Evolutionary conservation across 257 asterid genomes (phyloP).

Genomic region (Solanum gracilifrons): DNA sequence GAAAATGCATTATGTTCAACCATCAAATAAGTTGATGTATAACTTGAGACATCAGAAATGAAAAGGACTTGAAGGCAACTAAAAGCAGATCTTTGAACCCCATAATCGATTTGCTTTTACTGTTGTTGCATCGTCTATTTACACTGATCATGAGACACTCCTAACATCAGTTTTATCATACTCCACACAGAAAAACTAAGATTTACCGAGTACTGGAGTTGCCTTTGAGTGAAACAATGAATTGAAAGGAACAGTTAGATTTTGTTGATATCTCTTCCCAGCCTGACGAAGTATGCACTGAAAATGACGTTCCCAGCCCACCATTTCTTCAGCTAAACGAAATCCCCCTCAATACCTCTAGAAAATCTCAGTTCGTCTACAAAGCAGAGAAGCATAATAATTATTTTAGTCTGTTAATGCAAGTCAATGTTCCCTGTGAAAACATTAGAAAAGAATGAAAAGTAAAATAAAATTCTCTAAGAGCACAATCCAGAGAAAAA

Average conservation of each 20-base stretch:
- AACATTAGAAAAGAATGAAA: background rate
- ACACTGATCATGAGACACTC: background rate
- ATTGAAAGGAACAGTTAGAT: constrained; percentile 23
- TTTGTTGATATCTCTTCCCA: constrained; percentile 42
- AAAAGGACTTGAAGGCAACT: background rate
- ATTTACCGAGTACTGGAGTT: constrained; percentile 43
- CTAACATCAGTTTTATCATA: background rate
- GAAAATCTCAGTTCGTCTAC: background rate
- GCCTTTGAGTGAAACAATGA: constrained; percentile 42
- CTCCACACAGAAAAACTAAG: background rate
- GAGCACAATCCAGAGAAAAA: background rate
- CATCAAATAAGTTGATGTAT: background rate
- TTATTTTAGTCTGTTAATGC: background rate
- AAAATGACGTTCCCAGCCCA: constrained; percentile 66
- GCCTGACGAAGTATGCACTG: constrained; percentile 53
- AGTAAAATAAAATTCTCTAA: background rate
- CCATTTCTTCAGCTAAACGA: constrained; percentile 29
- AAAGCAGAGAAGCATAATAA: background rate
- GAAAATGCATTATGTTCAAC: constrained; percentile 2
- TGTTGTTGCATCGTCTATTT: background rate
- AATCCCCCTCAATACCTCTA: background rate
- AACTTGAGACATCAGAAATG: background rate
- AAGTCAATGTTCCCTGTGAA: background rate
- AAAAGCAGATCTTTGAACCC: background rate
- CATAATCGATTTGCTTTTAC: background rate